These are phyloP conservation scores for Pilasporangium apinafurcum DNA, from an alignment of 352 stramenopile genomes.

Conservation along the genomic window DNA sequence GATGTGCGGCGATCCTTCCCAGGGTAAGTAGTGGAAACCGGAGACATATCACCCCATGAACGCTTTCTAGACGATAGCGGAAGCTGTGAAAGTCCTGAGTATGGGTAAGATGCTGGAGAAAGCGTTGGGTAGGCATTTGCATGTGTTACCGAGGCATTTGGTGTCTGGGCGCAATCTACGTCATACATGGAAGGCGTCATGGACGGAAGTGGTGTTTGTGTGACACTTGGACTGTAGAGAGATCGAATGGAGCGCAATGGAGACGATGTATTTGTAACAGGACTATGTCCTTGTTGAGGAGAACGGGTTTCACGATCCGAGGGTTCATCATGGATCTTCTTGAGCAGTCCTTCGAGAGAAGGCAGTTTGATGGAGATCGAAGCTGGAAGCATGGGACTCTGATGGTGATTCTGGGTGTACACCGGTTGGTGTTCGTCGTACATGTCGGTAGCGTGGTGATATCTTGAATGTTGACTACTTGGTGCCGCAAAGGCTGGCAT, in stretches of 20 bases:
- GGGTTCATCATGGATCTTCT: slow-evolving; percentile 42
- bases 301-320: background rate
- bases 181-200: slow-evolving; percentile 19
- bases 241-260: slow-evolving; percentile 40
- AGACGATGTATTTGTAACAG: slow-evolving; percentile 12
- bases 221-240: slow-evolving; percentile 52
- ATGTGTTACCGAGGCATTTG: background rate
- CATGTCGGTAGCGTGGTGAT: background rate
- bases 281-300: slow-evolving; percentile 13
- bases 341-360: slow-evolving; percentile 58
- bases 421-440: background rate
- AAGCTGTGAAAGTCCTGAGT: background rate
- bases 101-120: slow-evolving; percentile 2
- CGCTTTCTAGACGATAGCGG: slow-evolving; percentile 3
- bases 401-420: slow-evolving; percentile 5
- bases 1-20: slow-evolving; percentile 5
- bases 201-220: too few relatives aligned
- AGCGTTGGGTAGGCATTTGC: too few relatives aligned
- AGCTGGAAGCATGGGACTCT: slow-evolving; percentile 6
- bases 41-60: slow-evolving; percentile 4
- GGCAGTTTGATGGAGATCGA: slow-evolving; percentile 41
- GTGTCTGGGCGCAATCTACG: background rate
- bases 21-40: slow-evolving; percentile 1
- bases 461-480: slow-evolving; percentile 2
- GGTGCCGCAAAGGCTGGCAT: background rate